phyloP scores from a whole-genome alignment of 2,329 filamentous ascomycete species.

The Aspergillaceae sp. region DNA sequence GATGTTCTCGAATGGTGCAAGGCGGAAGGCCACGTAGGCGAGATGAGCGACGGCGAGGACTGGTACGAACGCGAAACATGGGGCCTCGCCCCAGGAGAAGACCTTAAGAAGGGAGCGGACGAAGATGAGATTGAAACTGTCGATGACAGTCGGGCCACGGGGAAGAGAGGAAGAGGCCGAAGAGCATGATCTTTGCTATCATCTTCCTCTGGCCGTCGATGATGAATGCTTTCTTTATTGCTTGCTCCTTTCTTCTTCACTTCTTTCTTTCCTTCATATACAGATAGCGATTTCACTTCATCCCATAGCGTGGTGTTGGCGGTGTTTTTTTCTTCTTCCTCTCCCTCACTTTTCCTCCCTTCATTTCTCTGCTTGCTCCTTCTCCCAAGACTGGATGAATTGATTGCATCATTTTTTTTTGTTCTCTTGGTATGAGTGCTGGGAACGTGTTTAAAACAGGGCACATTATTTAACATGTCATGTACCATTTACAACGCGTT shows the following conservation, averaged over 20 bases:
- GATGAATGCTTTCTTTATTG: background rate
- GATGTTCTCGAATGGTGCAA: conserved; percentile 54
- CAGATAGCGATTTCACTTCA: background rate
- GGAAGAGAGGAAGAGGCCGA: conserved; percentile 33
- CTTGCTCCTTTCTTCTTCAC: background rate
- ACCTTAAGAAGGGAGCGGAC: conserved; percentile 53
- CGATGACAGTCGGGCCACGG: conserved; percentile 31
- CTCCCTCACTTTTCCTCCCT: background rate
- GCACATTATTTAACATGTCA: background rate
- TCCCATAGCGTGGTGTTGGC: conserved; percentile 26
- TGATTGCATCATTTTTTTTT: background rate
- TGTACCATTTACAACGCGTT: background rate
- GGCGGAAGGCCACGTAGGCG: conserved; percentile 55
- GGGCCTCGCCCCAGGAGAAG: conserved; percentile 46
- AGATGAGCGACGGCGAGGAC: conserved; percentile 60
- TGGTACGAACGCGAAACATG: conserved; percentile 58
- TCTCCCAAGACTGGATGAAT: background rate
- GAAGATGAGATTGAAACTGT: conserved; percentile 51
- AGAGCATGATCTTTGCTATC: conserved; percentile 17
- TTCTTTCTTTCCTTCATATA: background rate
- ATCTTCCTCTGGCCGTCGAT: background rate
- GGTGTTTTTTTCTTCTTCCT: conserved; percentile 10
- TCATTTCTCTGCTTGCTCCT: too few species aligned
- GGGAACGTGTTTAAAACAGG: background rate
- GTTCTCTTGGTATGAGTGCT: background rate